These are phyloP conservation scores for Vitis rupestris DNA, from an alignment of 164 flowering plant species.

Conservation along the genomic window DNA sequence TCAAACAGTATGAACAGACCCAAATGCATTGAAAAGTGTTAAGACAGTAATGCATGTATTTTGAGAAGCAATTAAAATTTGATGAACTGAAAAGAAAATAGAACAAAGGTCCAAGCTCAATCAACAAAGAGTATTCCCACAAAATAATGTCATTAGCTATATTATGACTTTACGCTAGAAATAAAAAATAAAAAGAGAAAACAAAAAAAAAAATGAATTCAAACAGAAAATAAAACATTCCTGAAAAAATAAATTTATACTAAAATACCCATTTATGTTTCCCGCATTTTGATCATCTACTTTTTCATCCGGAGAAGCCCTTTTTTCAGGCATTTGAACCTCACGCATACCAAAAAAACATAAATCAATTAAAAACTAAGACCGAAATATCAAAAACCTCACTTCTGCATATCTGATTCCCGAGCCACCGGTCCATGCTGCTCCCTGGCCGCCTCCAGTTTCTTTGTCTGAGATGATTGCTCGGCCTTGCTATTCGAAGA, in stretches of 20 bases:
- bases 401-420: constrained; percentile 11
- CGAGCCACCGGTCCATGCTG: constrained; percentile 1
- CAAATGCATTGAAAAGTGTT: no score
- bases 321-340: no score
- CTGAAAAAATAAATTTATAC: neutral
- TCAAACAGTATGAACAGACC: no score
- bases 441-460: constrained; percentile 11
- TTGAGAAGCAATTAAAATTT: no score
- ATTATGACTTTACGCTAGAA: no score
- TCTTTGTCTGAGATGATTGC: constrained; percentile 7
- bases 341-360: neutral
- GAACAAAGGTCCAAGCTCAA: no score
- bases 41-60: no score
- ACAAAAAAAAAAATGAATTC: neutral
- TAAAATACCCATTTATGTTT: neutral
- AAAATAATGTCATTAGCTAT: no score
- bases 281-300: no score
- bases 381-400: neutral
- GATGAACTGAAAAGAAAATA: no score
- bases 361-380: neutral
- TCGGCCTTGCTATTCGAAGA: constrained; percentile 3
- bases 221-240: neutral
- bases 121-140: no score
- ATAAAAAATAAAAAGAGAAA: neutral
- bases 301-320: no score